phyloP scores from a whole-genome alignment of 2,329 filamentous ascomycete genomes.

The Emmonsiellopsis sp. region DNA sequence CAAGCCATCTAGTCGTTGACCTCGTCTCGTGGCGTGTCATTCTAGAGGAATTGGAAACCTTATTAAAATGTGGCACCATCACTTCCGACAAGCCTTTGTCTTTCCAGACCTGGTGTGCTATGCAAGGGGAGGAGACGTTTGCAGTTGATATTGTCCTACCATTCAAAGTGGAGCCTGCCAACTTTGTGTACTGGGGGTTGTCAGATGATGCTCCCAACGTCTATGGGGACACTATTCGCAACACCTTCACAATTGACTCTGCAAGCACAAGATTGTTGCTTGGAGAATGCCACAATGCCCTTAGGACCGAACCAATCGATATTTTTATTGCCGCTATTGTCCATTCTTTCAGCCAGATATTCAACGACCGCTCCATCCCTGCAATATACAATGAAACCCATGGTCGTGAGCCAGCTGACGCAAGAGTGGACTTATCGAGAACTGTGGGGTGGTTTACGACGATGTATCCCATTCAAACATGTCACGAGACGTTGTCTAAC shows the following conservation, averaged over 20 bases:
- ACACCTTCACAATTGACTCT: conserved; percentile 24
- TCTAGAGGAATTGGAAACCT: conserved; percentile 11
- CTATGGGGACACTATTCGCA: conserved; percentile 27
- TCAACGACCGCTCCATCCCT: conserved; percentile 30
- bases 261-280: conserved; percentile 20
- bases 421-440: conserved; percentile 38
- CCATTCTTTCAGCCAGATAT: conserved; percentile 36
- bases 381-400: conserved; percentile 42
- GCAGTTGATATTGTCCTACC: conserved; percentile 9
- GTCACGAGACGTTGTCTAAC: conserved; percentile 14
- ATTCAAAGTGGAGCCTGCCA: conserved; percentile 18
- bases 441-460: conserved; percentile 46
- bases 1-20: conserved; percentile 24
- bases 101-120: conserved; percentile 27
- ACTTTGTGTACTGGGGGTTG: conserved; percentile 28
- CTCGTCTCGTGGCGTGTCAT: conserved; percentile 13
- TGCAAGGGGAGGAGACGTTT: conserved; percentile 22
- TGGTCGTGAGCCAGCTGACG: conserved; percentile 37
- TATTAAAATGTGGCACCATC: conserved; percentile 7
- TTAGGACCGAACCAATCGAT: conserved; percentile 28
- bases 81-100: conserved; percentile 22
- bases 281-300: conserved; percentile 22
- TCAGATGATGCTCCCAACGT: conserved; percentile 17
- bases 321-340: conserved; percentile 28
- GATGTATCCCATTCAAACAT: conserved; percentile 35